phyloP scores from a whole-genome alignment of 2,329 filamentous ascomycete species.

The Cylindrodendrum hubeiense region DNA sequence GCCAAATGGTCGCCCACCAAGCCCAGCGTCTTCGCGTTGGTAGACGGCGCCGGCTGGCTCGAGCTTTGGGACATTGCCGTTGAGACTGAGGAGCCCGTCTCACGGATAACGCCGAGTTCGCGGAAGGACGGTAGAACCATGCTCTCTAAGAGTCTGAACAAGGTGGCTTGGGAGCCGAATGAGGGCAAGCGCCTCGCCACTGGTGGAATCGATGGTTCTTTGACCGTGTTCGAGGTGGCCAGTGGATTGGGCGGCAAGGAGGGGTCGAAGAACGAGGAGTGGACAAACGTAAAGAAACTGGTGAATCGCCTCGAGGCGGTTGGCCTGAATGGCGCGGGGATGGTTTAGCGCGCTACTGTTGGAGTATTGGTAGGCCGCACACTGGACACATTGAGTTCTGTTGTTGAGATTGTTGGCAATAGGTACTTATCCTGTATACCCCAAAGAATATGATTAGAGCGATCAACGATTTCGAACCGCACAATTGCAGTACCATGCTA shows the following conservation, averaged over 20 bases:
- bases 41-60: constrained; percentile 91
- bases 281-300: constrained; percentile 92
- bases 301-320: constrained; percentile 79
- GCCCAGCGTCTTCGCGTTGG: constrained; percentile 93
- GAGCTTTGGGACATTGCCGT: constrained; percentile 96
- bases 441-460: constrained; percentile 26
- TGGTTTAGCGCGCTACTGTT: constrained; percentile 47
- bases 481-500: constrained; percentile 1
- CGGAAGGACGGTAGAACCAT: constrained; percentile 75
- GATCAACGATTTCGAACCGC: constrained; percentile 4
- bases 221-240: constrained; percentile 95
- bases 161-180: constrained; percentile 91
- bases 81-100: constrained; percentile 92
- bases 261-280: constrained; percentile 86
- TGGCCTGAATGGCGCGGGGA: constrained; percentile 62
- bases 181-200: constrained; percentile 90
- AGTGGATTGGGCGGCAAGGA: constrained; percentile 87
- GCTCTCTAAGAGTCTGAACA: constrained; percentile 90
- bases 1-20: constrained; percentile 95
- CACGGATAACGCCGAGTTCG: constrained; percentile 79
- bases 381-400: constrained; percentile 29
- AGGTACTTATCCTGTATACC: constrained; percentile 42
- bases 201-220: constrained; percentile 89
- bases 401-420: constrained; percentile 32
- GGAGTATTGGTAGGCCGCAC: constrained; percentile 32